Evolutionary conservation across 179 eudicot species (phyloP).

Genomic region (Heliamphora ciliata): DNA sequence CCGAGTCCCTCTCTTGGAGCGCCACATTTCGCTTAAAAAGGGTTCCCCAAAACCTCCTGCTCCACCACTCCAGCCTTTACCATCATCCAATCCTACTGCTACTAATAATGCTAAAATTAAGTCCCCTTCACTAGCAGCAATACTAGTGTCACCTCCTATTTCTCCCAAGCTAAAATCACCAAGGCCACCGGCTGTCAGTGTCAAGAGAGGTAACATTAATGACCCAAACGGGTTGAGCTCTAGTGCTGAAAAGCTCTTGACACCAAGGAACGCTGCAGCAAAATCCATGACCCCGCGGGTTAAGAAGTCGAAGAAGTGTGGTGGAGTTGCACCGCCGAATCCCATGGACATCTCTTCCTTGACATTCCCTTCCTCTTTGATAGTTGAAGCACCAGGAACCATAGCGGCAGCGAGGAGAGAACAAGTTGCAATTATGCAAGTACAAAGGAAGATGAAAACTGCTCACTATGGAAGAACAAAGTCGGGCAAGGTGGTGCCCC

Average conservation of each 20-base stretch:
- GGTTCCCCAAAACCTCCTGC: conserved; percentile 5
- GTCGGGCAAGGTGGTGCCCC: conserved; percentile 8
- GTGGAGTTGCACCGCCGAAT: conserved; percentile 3
- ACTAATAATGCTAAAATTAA: neutral
- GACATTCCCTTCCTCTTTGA: conserved; percentile 18
- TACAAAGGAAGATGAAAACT: conserved; percentile 48
- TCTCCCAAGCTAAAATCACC: conserved; percentile 35
- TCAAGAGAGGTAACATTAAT: conserved; percentile 11
- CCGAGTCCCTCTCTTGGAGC: conserved; percentile 25
- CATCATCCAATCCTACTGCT: neutral
- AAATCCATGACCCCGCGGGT: neutral
- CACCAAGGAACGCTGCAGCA: conserved; percentile 6
- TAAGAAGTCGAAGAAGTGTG: conserved; percentile 17
- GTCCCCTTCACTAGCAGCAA: neutral
- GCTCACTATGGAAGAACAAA: conserved; percentile 69
- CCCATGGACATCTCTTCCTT: neutral
- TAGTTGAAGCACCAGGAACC: conserved; percentile 42
- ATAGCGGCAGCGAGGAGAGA: conserved; percentile 53
- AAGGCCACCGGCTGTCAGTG: conserved; percentile 11
- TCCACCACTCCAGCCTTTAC: conserved; percentile 6
- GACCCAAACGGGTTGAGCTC: conserved; percentile 25
- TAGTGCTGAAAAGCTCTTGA: conserved; percentile 17
- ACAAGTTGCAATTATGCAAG: conserved; percentile 46
- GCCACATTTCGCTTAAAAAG: conserved; percentile 33
- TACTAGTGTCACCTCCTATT: conserved; percentile 25